A percentile compares a stretch with the other conserved stretches of the same genome.
phyloP scores from a whole-genome alignment of 164 flowering plant species.

The Annona squamosa region DNA sequence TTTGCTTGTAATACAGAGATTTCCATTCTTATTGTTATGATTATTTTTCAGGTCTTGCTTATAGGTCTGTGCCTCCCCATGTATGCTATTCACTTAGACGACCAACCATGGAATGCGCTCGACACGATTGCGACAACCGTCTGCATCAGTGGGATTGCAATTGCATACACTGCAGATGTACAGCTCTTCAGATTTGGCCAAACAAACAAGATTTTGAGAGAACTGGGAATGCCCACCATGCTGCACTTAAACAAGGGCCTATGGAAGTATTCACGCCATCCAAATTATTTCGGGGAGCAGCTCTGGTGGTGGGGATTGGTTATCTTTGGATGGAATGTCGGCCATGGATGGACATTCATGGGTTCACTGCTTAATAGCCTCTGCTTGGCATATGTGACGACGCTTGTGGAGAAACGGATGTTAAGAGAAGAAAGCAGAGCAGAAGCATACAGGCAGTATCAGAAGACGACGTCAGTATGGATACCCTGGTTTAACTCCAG shows the following conservation, averaged over 20 bases:
- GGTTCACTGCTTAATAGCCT: conserved; percentile 67
- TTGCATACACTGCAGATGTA: conserved; percentile 80
- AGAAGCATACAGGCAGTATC: conserved; percentile 61
- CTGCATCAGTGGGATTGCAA: conserved; percentile 48
- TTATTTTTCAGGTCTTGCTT: conserved; percentile 51
- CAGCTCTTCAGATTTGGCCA: conserved; percentile 65
- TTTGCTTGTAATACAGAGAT: background rate
- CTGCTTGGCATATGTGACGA: conserved; percentile 77
- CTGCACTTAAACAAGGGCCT: conserved; percentile 61
- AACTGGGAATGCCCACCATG: conserved; percentile 39
- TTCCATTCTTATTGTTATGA: background rate
- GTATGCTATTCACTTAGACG: conserved; percentile 55
- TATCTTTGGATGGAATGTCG: conserved; percentile 75
- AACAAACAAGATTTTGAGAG: conserved; percentile 39
- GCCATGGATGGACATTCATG: conserved; percentile 62
- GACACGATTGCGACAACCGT: conserved; percentile 46
- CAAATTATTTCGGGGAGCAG: conserved; percentile 96
- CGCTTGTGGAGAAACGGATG: conserved; percentile 81
- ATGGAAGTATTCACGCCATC: conserved; percentile 84
- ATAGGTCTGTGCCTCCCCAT: conserved; percentile 71
- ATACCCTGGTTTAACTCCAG: conserved; percentile 85
- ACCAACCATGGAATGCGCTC: conserved; percentile 56
- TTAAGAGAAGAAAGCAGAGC: conserved; percentile 61
- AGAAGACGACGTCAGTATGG: conserved; percentile 91
- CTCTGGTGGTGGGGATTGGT: conserved; percentile 99